Conservation (phyloP, 2,329 filamentous ascomycete species). For the Talaromyces sp. region DNA sequence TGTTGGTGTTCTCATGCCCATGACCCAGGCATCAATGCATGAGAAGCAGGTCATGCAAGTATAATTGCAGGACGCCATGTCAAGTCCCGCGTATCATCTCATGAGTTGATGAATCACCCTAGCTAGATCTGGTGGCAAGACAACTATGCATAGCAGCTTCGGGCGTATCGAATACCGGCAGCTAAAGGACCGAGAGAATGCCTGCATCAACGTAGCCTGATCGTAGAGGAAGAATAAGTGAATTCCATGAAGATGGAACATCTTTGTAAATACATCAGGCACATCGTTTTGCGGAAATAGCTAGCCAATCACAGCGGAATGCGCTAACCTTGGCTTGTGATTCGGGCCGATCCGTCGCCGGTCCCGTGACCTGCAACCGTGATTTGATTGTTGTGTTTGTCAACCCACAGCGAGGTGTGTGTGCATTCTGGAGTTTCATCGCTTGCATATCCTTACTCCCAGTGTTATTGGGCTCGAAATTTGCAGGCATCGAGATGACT, state of each 20-base stretch:
- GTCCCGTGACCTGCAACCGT: conserved; percentile 17
- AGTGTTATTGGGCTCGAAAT: not conserved
- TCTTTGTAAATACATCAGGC: not conserved
- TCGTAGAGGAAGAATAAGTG: not conserved
- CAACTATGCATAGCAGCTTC: not conserved
- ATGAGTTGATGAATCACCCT: not conserved
- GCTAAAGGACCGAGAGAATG: not conserved
- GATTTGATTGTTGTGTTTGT: conserved; percentile 15
- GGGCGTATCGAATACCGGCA: not conserved
- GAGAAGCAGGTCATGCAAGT: not conserved
- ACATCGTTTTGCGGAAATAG: not conserved
- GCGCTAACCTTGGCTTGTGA: not conserved
- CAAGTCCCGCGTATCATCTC: not conserved
- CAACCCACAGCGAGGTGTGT: not conserved
- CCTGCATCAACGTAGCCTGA: not conserved
- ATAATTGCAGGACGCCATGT: not conserved
- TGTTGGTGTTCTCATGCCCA: not conserved
- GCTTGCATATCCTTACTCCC: not conserved
- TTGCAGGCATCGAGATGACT: not conserved
- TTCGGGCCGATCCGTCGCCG: conserved; percentile 17
- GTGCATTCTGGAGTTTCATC: conserved; percentile 3
- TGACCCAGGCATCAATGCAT: not conserved
- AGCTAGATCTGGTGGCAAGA: not conserved
- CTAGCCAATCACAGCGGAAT: not conserved
- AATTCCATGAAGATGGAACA: not conserved